phyloP scores from a whole-genome alignment of 805 yeast species.

The Candida orba region DNA sequence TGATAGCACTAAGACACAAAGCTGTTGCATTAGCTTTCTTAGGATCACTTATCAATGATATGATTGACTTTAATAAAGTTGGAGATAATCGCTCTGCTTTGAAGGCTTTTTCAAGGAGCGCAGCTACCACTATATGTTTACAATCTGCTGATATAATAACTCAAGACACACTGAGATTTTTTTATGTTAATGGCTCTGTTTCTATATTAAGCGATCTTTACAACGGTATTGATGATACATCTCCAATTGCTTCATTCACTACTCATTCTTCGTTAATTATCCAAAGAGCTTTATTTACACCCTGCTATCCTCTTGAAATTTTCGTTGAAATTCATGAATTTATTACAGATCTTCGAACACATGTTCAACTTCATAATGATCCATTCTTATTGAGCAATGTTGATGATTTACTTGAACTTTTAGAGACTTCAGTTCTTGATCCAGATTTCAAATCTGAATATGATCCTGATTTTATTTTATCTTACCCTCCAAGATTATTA shows the following conservation, averaged over 20 bases:
- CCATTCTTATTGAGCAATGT: conserved; percentile 3
- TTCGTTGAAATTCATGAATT: conserved; percentile 14
- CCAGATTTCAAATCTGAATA: not conserved
- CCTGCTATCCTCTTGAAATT: conserved; percentile 13
- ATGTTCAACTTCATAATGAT: conserved; percentile 10
- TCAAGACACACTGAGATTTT: conserved; percentile 7
- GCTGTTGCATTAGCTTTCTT: conserved; percentile 6
- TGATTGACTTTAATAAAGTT: conserved; percentile 10
- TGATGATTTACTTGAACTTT: conserved; percentile 6
- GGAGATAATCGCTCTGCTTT: conserved; percentile 8
- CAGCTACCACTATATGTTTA: conserved; percentile 12
- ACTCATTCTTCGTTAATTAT: conserved; percentile 3
- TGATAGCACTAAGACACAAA: conserved; percentile 4
- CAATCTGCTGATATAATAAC: conserved; percentile 14
- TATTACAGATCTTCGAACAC: conserved; percentile 6
- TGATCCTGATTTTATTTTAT: conserved; percentile 7
- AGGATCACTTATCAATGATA: conserved; percentile 5
- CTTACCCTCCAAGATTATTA: conserved; percentile 13
- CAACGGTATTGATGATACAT: conserved; percentile 6
- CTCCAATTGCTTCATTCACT: conserved; percentile 14
- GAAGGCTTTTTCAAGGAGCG: not conserved
- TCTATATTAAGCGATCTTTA: conserved; percentile 13
- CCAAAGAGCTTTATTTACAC: conserved; percentile 14
- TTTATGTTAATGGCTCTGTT: conserved; percentile 14
- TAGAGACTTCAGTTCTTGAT: conserved; percentile 5